Conservation (phyloP, 345 rosid species). For the Citrus glauca region DNA sequence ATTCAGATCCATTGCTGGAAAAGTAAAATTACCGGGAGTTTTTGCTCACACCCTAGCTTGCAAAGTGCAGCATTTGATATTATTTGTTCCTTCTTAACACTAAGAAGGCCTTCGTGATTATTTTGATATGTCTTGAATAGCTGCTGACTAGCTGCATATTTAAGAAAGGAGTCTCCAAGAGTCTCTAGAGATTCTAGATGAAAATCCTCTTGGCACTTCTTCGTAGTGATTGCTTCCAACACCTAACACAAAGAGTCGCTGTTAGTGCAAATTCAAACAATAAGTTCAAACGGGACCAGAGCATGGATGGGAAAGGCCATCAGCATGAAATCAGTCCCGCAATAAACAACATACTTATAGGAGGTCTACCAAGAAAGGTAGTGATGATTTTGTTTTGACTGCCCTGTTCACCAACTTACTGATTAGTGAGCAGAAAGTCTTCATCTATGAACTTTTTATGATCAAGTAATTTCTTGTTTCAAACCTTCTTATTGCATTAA, state of each 20-base stretch:
- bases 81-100: constrained; percentile 53
- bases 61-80: constrained; percentile 70
- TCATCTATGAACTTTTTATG: not conserved
- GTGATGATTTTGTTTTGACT: not conserved
- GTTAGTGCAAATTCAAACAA: constrained; percentile 6
- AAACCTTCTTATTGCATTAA: not conserved
- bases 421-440: not conserved
- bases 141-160: constrained; percentile 75
- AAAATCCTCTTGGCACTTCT: constrained; percentile 70
- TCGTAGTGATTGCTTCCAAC: constrained; percentile 89
- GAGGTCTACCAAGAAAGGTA: not conserved
- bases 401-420: not conserved
- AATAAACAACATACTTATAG: not conserved
- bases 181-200: constrained; percentile 89
- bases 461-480: not conserved
- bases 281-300: not conserved
- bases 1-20: not conserved
- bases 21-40: constrained; percentile 57
- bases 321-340: not conserved
- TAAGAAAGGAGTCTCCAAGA: constrained; percentile 90
- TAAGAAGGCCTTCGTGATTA: constrained; percentile 82
- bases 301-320: not conserved
- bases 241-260: constrained; percentile 39
- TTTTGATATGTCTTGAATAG: constrained; percentile 47
- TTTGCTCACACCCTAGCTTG: constrained; percentile 59